Evolutionary conservation across 2,329 filamentous ascomycete genomes (phyloP), one percentile per base, ranked within the genome.

Genomic region (Pseudogymnoascus verrucosus): DNA sequence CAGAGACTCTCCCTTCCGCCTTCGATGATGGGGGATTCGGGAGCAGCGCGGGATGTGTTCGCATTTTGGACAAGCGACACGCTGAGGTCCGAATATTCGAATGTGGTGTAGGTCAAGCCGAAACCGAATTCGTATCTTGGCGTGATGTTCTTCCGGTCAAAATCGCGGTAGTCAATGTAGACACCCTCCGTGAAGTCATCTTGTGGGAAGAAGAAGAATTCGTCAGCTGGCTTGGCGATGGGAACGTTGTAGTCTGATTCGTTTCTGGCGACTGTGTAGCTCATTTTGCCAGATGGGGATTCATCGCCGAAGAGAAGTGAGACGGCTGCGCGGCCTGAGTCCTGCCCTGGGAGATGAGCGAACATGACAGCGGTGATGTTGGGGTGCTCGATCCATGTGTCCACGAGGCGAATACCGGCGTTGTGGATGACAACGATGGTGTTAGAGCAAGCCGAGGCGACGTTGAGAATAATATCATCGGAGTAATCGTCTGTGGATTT

Each of bases 381-480:
- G 5, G 78, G 75, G 64, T 89, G 80, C 19, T 87, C 82, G 64
- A 84, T 76, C 73, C 84, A 89, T 0, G 76, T 74, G 65, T 88
- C 84, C 0, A 88, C 81, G 0, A 86, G 73, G 1, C 85, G 76
- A 5, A 81, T 76, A 0, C 86, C 86, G 0, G 84, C 84, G 62
- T 85, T 87, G 73, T 89, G 85, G 10, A 89, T 77, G 1, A 88
- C 76, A 0, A 89, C 86, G 21, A 89, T 78, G 1, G 85, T 89
- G 66, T 84, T 86, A 67, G 77, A 79, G 73, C 85, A 88, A 10
- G 78, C 75, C 4, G 76, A 73, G 0, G 87, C 85, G 0, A 89
- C 84, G 40, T 81, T 78, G 0, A 75, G 74, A 61, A 89, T 80
- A 0, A 89, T 76, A 2, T 66, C 65, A 37, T 71, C 71, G 4